phyloP scores from a whole-genome alignment of 225 moss, liverwort and hornwort genomes.

The Pleurozium schreberi region DNA sequence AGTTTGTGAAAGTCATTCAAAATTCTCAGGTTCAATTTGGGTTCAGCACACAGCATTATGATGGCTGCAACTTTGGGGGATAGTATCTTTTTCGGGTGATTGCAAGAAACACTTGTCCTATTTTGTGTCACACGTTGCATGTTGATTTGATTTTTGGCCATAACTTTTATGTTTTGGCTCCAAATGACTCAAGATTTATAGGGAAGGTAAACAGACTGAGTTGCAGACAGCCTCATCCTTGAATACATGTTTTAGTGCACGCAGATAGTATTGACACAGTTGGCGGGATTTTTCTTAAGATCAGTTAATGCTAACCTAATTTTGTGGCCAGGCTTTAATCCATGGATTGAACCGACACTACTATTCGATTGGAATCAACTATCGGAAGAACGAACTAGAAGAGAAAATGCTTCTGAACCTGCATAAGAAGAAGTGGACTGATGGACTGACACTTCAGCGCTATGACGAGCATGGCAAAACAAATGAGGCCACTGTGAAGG shows the following conservation, averaged over 20 bases:
- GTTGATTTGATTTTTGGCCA: no score
- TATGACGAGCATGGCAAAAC: slow-evolving; percentile 84
- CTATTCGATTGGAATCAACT: slow-evolving; percentile 89
- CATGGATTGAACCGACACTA: slow-evolving; percentile 95
- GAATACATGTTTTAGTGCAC: not conserved
- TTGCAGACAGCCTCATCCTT: not conserved
- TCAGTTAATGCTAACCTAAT: not conserved
- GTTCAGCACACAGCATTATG: no score
- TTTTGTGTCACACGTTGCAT: no score
- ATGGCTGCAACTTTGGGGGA: no score
- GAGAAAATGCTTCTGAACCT: slow-evolving; percentile 94
- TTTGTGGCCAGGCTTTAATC: slow-evolving; percentile 61
- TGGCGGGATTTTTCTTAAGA: not conserved
- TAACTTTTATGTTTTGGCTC: no score
- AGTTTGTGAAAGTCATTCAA: no score
- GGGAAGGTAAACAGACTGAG: slow-evolving; percentile 31
- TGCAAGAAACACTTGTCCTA: no score
- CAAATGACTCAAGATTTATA: no score
- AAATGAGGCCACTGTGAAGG: slow-evolving; percentile 85
- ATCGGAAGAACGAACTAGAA: slow-evolving; percentile 91
- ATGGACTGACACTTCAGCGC: slow-evolving; percentile 78
- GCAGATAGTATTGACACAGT: not conserved
- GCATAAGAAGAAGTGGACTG: slow-evolving; percentile 99
- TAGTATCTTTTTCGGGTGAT: no score
- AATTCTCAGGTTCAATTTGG: no score